A percentile compares a stretch with the other conserved stretches of the same genome.
Evolutionary conservation across 1,284 basidiomycete species (phyloP).

Genomic region (Malassezia slooffiae): DNA sequence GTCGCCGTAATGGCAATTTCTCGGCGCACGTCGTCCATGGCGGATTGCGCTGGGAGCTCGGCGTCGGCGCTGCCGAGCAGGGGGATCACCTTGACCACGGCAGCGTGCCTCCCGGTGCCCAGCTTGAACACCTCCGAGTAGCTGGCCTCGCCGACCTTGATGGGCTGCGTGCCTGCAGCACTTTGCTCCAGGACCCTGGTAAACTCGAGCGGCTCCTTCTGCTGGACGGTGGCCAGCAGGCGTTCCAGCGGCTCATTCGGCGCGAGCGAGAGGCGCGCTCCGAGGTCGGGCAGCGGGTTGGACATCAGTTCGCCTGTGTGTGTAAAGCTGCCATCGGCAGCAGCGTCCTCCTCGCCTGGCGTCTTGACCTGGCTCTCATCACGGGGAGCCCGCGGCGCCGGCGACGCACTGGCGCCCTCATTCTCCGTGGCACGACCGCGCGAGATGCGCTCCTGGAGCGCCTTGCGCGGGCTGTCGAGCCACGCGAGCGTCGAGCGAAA

Average conservation of each 20-base stretch:
- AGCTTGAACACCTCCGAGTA: slow-evolving; percentile 85
- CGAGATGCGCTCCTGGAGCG: background rate
- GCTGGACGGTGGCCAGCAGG: slow-evolving; percentile 16
- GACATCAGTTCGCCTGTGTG: background rate
- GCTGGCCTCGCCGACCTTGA: slow-evolving; percentile 88
- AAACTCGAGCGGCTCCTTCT: slow-evolving; percentile 12
- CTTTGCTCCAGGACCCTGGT: slow-evolving; percentile 7
- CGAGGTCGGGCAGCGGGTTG: background rate
- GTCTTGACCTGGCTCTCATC: too few relatives aligned
- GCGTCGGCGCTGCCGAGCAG: background rate
- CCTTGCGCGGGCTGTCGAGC: slow-evolving; percentile 7
- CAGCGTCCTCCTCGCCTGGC: too few relatives aligned
- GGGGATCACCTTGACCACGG: slow-evolving; percentile 4
- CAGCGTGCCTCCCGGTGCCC: background rate
- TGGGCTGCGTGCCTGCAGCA: slow-evolving; percentile 2
- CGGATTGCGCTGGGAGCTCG: slow-evolving; percentile 46
- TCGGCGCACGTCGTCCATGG: slow-evolving; percentile 62
- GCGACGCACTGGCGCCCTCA: slow-evolving; percentile 11
- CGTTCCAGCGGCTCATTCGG: slow-evolving; percentile 1
- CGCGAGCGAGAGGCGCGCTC: background rate
- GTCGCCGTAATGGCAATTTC: slow-evolving; percentile 76
- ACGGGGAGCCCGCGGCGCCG: too few relatives aligned
- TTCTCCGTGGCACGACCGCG: slow-evolving; percentile 8
- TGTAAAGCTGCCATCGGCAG: slow-evolving; percentile 9
- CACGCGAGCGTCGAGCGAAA: background rate